Base-by-base conservation (phyloP, 1,284 basidiomycete species). In the Hypsizygus ulmarius region DNA sequence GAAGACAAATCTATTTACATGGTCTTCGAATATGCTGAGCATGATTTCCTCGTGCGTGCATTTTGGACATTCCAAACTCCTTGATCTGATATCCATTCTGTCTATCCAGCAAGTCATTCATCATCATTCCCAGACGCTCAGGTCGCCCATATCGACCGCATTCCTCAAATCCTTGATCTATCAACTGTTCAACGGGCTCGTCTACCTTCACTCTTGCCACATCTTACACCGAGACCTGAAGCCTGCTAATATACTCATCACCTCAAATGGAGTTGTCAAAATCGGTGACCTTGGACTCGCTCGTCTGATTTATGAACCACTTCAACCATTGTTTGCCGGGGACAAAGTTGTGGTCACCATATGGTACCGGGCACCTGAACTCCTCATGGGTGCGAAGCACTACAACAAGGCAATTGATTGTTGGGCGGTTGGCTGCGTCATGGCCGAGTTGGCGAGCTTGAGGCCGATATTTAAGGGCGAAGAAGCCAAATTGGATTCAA, bases 291-390 rank as follows among this genome's bases (percentile, higher is more conserved):
- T 99, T 1, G 97, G 97, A 28, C 79, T 99, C 5, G 97, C 97
- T 0, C 81, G 97, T 32, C 75, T 98, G 5, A 86, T 88, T 43
- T 83, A 89, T 55, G 82, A 89, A 47, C 94, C 94, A 2, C 73
- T 97, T 0, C 90, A 94, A 60, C 86, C 90, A 0, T 74, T 97
- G 1, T 84, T 91, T 65, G 81, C 83, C 1, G 93, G 93, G 15
- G 96, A 99, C 72, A 98, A 98, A 65, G 95, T 99, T 9, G 97
- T 99, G 29, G 97, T 99, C 2, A 99, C 97, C 0, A 98, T 99
- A 59, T 99, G 96, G 96, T 99, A 99, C 62, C 87, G 96, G 39
- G 93, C 94, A 2, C 96, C 96, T 0, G 96, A 99, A 65, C 80
- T 98, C 2, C 78, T 98, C 7, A 78, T 98, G 64, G 96, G 96